Conservation (phyloP, 2,329 filamentous ascomycete genomes). For the Aureobasidium zeae region DNA sequence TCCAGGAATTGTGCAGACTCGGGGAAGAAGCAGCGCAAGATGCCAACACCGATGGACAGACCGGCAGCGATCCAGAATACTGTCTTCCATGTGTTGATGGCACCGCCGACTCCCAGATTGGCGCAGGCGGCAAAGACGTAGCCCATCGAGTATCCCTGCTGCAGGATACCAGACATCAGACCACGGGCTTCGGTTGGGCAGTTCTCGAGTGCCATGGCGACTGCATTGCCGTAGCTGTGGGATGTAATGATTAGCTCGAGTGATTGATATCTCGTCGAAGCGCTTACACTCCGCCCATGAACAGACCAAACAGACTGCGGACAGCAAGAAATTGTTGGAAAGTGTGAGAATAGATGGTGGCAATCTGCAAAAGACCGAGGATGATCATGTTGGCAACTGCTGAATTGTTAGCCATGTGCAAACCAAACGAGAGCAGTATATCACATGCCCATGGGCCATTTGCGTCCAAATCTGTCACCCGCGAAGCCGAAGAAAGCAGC, state of each 20-base stretch:
- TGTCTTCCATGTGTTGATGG: conserved; percentile 58
- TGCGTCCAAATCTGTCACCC: conserved; percentile 70
- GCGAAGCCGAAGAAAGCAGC: conserved; percentile 67
- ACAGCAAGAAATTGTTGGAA: conserved; percentile 69
- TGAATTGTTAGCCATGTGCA: conserved; percentile 43
- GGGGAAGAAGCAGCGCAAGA: conserved; percentile 59
- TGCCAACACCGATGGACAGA: conserved; percentile 58
- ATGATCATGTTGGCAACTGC: conserved; percentile 71
- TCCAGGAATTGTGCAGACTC: conserved; percentile 69
- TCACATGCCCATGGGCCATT: conserved; percentile 55
- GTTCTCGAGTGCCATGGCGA: conserved; percentile 70
- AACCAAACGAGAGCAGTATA: background rate
- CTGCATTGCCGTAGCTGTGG: conserved; percentile 57
- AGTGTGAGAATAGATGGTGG: conserved; percentile 65
- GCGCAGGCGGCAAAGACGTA: conserved; percentile 70
- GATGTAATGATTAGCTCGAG: background rate
- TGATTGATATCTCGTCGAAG: too few relatives aligned
- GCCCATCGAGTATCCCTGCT: conserved; percentile 72
- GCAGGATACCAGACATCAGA: conserved; percentile 71
- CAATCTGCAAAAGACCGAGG: conserved; percentile 61
- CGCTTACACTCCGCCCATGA: conserved; percentile 63
- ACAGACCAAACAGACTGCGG: conserved; percentile 62
- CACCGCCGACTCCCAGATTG: conserved; percentile 62
- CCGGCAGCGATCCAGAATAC: conserved; percentile 66
- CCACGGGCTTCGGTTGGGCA: conserved; percentile 60